Base-by-base conservation (phyloP, 208 protist species). In the Leishmania mexicana region DNA sequence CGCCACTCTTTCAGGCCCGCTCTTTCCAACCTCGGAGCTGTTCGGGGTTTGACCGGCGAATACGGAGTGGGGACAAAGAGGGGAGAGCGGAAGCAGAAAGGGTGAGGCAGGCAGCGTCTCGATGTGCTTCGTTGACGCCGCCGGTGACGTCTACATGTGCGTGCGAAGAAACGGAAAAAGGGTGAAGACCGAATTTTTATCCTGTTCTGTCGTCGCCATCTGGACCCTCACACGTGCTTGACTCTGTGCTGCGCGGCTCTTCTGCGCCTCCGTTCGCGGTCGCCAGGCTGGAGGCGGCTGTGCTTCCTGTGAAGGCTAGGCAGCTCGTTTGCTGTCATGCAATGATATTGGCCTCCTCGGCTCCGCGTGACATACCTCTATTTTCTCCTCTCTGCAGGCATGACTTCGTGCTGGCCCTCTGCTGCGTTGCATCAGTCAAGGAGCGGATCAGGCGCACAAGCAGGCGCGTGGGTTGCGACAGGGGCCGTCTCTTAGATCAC, bases 301-400 rank as follows among this genome's bases (percentile, higher is more conserved):
- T 68, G 31, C 31, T 40, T 64, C 62, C 15, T 68, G 28, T 68
- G 62, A 40, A 6, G 31, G 11, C 62, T 21, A 21, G 3, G 62
- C 31, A 68, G 31, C 31, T 40, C 62, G 13, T 21, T 40, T 24
- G 31, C 31, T 28, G 17, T 28, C 62, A 40, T 42, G 62, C 31
- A 21, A 40, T 13, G 62, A 21, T 15, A 40, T 21, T 1, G 31
- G 40, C 2, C 28, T 40, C 15, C 15, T 40, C 62, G 11, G 1
- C 62, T 35, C 31, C 31, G 31, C 62, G 31, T 35, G 7, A 10
- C 67, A 72, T 15, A 31, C 40, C 17, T 47, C 40, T 51, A 21
- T 62, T 76, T 47, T 60, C 51, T 71, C 74, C 47, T 81, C 57
- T 85, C 71, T 76, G 8, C 21, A 6, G 24, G 3, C 40, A 35